Percentiles rank a stretch among this genome's conserved stretches.
phyloP scores from a whole-genome alignment of 208 protist species.

The Trypanosoma lewisi region DNA sequence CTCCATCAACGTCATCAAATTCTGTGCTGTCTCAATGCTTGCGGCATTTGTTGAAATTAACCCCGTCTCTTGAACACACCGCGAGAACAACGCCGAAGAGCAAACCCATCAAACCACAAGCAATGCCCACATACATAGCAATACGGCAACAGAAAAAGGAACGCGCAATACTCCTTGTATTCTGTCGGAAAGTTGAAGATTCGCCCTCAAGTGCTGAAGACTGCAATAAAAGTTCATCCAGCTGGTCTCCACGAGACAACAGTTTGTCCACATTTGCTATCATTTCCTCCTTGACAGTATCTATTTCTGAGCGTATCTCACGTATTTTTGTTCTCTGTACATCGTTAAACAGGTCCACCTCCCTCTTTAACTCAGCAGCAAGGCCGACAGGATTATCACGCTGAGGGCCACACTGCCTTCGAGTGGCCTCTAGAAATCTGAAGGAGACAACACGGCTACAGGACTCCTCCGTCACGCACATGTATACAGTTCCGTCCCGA shows the following conservation, averaged over 20 bases:
- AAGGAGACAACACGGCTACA: slow-evolving; percentile 18
- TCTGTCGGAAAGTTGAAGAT: slow-evolving; percentile 25
- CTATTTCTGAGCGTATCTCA: slow-evolving; percentile 27
- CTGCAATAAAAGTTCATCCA: slow-evolving; percentile 35
- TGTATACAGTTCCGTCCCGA: slow-evolving; percentile 22
- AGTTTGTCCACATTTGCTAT: slow-evolving; percentile 39
- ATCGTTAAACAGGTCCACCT: slow-evolving; percentile 29
- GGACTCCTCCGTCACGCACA: slow-evolving; percentile 21
- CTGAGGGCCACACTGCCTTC: slow-evolving; percentile 3
- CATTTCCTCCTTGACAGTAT: slow-evolving; percentile 32
- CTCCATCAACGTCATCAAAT: not conserved
- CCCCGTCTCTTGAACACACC: slow-evolving; percentile 17
- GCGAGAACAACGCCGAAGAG: slow-evolving; percentile 18
- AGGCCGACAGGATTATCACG: slow-evolving; percentile 8
- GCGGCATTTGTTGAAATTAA: slow-evolving; percentile 19
- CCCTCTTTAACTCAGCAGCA: slow-evolving; percentile 15
- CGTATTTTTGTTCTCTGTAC: slow-evolving; percentile 30
- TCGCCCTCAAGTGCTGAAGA: slow-evolving; percentile 26
- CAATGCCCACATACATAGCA: slow-evolving; percentile 15
- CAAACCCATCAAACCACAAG: slow-evolving; percentile 24
- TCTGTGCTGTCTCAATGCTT: no score
- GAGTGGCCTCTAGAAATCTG: slow-evolving; percentile 13
- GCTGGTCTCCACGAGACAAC: slow-evolving; percentile 30
- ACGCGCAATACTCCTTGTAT: slow-evolving; percentile 12
- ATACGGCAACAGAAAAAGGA: slow-evolving; percentile 18